phyloP scores from a whole-genome alignment of 1,284 basidiomycete genomes.

The Ustilago curta region DNA sequence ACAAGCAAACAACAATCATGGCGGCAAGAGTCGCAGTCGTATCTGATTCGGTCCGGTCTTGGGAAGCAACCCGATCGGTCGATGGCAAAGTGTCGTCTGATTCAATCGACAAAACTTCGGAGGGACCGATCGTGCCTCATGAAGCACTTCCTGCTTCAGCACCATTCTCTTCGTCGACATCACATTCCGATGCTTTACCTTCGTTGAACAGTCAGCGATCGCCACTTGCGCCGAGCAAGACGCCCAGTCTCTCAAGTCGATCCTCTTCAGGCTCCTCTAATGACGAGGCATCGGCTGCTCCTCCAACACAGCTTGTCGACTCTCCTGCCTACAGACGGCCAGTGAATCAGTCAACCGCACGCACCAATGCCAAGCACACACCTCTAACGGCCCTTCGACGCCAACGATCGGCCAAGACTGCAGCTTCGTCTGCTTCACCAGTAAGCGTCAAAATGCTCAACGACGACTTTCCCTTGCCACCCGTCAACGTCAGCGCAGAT shows the following conservation, averaged over 20 bases:
- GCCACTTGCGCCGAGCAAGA: not conserved
- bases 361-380: conserved; percentile 10
- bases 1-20: conserved; percentile 3
- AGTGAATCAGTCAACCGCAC: not conserved
- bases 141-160: not conserved
- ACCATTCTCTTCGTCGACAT: conserved; percentile 6
- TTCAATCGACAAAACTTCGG: conserved; percentile 2
- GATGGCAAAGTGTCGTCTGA: conserved; percentile 15
- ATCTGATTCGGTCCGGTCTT: conserved; percentile 21
- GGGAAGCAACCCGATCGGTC: conserved; percentile 25
- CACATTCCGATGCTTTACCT: not conserved
- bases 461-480: conserved; percentile 7
- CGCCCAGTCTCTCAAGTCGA: not conserved
- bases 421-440: not conserved
- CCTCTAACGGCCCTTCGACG: conserved; percentile 5
- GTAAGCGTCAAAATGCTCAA: conserved; percentile 20
- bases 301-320: not conserved
- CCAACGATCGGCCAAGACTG: not conserved
- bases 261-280: conserved; percentile 19
- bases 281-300: not conserved
- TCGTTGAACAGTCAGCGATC: not conserved
- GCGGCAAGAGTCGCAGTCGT: not conserved
- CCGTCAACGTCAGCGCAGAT: conserved; percentile 1
- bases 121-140: not conserved
- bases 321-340: not conserved